Evolutionary conservation across 257 asterid species (phyloP), one percentile per base, ranked within the genome.

Genomic region (Anisodus tanguticus): DNA sequence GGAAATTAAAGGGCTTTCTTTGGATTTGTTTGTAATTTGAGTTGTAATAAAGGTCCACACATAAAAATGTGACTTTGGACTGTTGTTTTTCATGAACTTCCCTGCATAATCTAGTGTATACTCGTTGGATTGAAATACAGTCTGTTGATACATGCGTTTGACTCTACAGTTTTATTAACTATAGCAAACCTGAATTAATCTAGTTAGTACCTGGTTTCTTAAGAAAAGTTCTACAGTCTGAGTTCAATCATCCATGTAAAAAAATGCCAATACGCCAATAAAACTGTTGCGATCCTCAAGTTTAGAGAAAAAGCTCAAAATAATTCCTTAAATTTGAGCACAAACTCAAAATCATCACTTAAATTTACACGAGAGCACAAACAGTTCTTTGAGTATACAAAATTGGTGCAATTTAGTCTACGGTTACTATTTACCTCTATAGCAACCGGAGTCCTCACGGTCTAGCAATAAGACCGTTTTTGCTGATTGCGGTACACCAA

Each of bases 41-140:
- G 62, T 74, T 74, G 45, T 74, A 51, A 74, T 74, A 74, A 74
- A 74, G 41, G 81, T 74, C 62, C 62, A 49, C 43, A 49, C 45
- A 49, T 49, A 49, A 74, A 72, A 49, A 51, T 49, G 81, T 74
- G 81, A 22, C 26, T 51, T 74, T 22, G 81, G 62, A 15, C 43
- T 74, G 6, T 26, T 74, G 13, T 74, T 74, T 69, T 45, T 49
- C 49, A 74, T 11, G 60, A 9, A 72, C n/a, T 47, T 19, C 11
- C 79, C 41, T 47, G 17, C 37, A 13, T 74, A 22, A 67, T 67
- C 49, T 9, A 31, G 4, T 3, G 10, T 63, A 39, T 22, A 63
- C 16, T 26, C 3, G 7, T 63, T 63, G 70, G 35, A 26, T 63
- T 26, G 17, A 63, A 63, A 63, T 63, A 63, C 31, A 57, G 3